Base-by-base conservation (phyloP, 2,329 filamentous ascomycete genomes). In the Malbranchea cinnamomea region DNA sequence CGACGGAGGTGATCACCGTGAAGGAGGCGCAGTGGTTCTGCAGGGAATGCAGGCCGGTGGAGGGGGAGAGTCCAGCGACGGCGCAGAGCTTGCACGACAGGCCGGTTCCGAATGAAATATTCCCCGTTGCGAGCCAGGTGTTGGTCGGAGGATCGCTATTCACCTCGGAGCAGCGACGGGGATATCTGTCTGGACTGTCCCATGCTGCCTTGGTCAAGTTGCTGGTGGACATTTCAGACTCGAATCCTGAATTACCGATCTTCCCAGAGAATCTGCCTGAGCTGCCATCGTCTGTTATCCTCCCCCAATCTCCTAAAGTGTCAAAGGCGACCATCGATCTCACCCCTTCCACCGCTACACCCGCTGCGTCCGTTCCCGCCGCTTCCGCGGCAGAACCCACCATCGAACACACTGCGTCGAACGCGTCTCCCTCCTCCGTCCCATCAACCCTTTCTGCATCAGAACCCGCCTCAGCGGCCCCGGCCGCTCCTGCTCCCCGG, bases 11-110 rank as follows among this genome's bases (percentile, higher is more conserved):
- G 12, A 68, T 85, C 26, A 64, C 65, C 20, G 67, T 80, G 36
- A 62, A 73, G 38, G 68, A 71, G 37, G 69, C 69, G 36, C 70
- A 74, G 39, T 89, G 81, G 80, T 70, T 73, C 45, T 89, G 81
- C 45, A 56, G 56, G 5, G 60, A 66, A 16, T 87, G 81, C 48
- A 35, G 30, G 26, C 38, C 39, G 6, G 23, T 27, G n/a, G 54
- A 54, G 37, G 9, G 17, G n/a, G n/a, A n/a, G n/a, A n/a, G n/a
- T n/a, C n/a, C n/a, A n/a, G n/a, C n/a, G n/a, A n/a, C n/a, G n/a
- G n/a, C n/a, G n/a, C n/a, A n/a, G n/a, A n/a, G n/a, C n/a, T n/a
- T n/a, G n/a, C n/a, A n/a, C n/a, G n/a, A n/a, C n/a, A n/a, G n/a
- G n/a, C n/a, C n/a, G 81, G 80, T 70, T 73, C 45, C 89, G 81